Evolutionary conservation across 2,329 filamentous ascomycete species (phyloP).

Genomic region (Blastomyces percursus): DNA sequence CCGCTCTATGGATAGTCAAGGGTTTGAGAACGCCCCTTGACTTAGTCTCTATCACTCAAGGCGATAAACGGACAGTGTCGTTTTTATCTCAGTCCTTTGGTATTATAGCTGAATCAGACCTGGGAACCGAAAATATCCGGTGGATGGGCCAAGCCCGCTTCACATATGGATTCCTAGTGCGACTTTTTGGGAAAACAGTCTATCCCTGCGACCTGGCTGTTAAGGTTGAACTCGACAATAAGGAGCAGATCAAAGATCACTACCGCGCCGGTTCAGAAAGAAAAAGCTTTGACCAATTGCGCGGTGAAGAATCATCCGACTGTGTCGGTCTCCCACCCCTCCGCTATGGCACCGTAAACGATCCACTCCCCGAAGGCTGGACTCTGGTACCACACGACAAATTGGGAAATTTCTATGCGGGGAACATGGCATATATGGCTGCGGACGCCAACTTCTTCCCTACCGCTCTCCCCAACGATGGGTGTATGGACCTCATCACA

Average conservation of each 20-base stretch:
- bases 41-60: conserved; percentile 77
- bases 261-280: conserved; percentile 47
- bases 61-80: conserved; percentile 60
- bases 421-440: conserved; percentile 92
- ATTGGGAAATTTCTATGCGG: conserved; percentile 84
- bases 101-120: conserved; percentile 78
- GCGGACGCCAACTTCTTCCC: conserved; percentile 74
- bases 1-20: conserved; percentile 77
- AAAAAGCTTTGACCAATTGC: conserved; percentile 16
- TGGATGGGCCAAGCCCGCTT: conserved; percentile 90
- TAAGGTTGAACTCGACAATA: conserved; percentile 69
- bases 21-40: conserved; percentile 76
- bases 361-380: conserved; percentile 69
- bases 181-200: conserved; percentile 61
- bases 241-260: conserved; percentile 60
- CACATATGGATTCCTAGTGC: conserved; percentile 68
- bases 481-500: conserved; percentile 71
- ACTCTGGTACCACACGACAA: conserved; percentile 60
- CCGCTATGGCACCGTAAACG: conserved; percentile 67
- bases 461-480: conserved; percentile 70
- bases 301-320: conserved; percentile 31
- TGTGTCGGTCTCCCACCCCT: conserved; percentile 56
- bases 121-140: conserved; percentile 79
- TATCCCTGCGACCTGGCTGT: conserved; percentile 86
- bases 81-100: conserved; percentile 87